Conservation (phyloP, 805 yeast species). For the Cyberlindnera sargentensis region DNA sequence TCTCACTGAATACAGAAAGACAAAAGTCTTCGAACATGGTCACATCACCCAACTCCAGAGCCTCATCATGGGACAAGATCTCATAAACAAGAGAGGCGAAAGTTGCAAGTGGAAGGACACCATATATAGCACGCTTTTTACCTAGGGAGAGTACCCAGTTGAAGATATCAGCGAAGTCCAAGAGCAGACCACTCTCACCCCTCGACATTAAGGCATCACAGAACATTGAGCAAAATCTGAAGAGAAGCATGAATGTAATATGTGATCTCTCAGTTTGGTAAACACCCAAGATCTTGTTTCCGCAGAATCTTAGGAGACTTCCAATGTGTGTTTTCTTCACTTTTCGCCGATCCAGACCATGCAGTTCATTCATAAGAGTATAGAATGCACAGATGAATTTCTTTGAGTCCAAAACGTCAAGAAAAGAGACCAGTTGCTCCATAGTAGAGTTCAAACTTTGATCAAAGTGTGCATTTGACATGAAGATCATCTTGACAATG, state of each 20-base stretch:
- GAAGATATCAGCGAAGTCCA: conserved; percentile 42
- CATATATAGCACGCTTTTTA: conserved; percentile 33
- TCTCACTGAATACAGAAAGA: conserved; percentile 1
- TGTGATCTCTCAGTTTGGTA: conserved; percentile 35
- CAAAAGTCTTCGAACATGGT: background rate
- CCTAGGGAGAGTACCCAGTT: conserved; percentile 37
- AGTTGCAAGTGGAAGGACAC: conserved; percentile 27
- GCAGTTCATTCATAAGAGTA: conserved; percentile 6
- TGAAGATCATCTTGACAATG: conserved; percentile 3
- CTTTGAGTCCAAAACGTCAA: conserved; percentile 5
- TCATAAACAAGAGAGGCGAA: conserved; percentile 29
- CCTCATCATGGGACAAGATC: conserved; percentile 23
- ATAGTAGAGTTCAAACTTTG: conserved; percentile 2
- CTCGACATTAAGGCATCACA: conserved; percentile 24
- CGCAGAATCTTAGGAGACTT: conserved; percentile 10
- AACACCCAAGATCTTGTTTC: conserved; percentile 18
- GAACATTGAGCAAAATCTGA: conserved; percentile 25
- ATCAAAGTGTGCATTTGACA: conserved; percentile 5
- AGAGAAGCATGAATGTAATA: conserved; percentile 27
- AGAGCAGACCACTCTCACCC: conserved; percentile 22
- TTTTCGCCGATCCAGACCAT: background rate
- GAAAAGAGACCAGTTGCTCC: conserved; percentile 11
- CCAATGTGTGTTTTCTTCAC: conserved; percentile 5
- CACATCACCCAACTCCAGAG: conserved; percentile 2
- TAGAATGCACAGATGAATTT: conserved; percentile 11